Conservation (phyloP, 129 eudicot genomes). For the Ambrosia artemisiifolia region DNA sequence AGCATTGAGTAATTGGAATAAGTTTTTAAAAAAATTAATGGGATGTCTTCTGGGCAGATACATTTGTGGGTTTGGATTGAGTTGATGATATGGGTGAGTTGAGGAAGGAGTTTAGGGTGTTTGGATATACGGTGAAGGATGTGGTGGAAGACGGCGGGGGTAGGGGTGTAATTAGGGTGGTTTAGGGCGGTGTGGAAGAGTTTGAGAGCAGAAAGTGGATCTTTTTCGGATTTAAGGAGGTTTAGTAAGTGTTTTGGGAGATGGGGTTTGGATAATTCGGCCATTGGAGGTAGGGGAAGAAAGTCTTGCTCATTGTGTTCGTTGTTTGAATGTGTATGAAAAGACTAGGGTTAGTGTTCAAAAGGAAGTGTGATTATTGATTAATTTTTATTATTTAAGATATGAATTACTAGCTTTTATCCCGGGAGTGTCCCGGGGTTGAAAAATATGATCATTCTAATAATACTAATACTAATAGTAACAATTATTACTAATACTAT, state of each 20-base stretch:
- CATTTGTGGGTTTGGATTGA: conserved; percentile 42
- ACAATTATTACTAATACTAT: no score
- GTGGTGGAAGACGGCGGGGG: conserved; percentile 58
- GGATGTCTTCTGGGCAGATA: conserved; percentile 58
- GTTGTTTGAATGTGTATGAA: not conserved
- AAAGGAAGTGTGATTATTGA: not conserved
- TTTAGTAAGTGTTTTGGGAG: conserved; percentile 41
- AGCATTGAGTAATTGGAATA: conserved; percentile 48
- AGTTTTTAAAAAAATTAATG: conserved; percentile 49
- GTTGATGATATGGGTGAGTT: conserved; percentile 40
- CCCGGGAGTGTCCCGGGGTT: no score
- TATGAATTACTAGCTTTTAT: no score
- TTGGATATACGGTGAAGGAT: conserved; percentile 58
- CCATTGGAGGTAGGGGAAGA: conserved; percentile 29
- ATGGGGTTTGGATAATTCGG: conserved; percentile 44
- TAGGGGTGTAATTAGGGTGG: conserved; percentile 50
- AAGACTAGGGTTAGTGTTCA: conserved; percentile 8
- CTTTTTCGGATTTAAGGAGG: conserved; percentile 61
- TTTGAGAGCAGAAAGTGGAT: conserved; percentile 50
- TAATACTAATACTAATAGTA: no score
- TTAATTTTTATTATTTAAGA: not conserved
- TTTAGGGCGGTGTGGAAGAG: conserved; percentile 50
- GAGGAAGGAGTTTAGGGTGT: conserved; percentile 38
- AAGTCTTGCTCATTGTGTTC: conserved; percentile 20
- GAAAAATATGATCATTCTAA: no score